Conservation (phyloP, 2,329 filamentous ascomycete genomes). For the Paecilomyces dactylethromorphus region DNA sequence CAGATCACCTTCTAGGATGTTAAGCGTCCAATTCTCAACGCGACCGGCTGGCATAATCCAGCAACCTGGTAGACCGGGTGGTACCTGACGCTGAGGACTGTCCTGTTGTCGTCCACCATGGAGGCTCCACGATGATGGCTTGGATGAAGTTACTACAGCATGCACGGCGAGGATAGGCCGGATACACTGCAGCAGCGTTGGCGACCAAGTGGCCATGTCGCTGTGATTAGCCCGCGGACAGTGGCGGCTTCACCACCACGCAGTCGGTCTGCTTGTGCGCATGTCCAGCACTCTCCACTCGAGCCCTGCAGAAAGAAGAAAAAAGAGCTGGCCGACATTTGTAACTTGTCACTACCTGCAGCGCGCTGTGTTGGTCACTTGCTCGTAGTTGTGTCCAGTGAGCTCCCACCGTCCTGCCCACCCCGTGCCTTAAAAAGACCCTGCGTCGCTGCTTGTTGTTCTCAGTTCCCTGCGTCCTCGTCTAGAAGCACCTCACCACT, state of each 20-base stretch:
- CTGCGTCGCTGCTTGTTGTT: not conserved
- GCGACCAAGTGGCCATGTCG: not conserved
- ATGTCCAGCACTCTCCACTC: not conserved
- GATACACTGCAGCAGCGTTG: not conserved
- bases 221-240: not conserved
- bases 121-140: not conserved
- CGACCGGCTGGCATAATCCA: not conserved
- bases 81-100: not conserved
- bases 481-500: not conserved
- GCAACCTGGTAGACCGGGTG: not conserved
- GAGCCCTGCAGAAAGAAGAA: not conserved
- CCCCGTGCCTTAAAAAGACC: not conserved
- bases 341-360: slow-evolving; percentile 4
- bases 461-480: not conserved
- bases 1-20: not conserved
- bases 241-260: not conserved
- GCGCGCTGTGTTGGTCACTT: slow-evolving; percentile 4
- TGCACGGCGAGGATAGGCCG: not conserved
- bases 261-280: not conserved
- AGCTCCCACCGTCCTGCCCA: slow-evolving; percentile 6
- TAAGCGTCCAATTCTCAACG: not conserved
- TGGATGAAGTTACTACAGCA: not conserved
- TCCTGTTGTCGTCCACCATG: not conserved
- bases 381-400: not conserved
- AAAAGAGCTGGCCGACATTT: not conserved